phyloP scores from a whole-genome alignment of 768 basidiomycete species.

The Boletus rubroflammeus region DNA sequence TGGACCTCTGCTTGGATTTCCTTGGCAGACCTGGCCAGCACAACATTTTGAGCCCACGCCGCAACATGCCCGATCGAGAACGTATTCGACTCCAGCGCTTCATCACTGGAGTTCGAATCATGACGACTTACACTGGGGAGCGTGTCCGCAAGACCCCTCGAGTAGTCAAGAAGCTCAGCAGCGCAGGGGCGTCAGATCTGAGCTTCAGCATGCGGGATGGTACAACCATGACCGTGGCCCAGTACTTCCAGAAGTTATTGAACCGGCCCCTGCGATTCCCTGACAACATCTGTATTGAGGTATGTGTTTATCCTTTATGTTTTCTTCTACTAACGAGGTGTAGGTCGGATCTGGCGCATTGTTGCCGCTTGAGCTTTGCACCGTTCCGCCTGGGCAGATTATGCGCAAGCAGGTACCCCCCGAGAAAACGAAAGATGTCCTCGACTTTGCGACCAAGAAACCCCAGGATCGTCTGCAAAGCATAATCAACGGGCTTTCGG shows the following conservation, averaged over 20 bases:
- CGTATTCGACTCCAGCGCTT: slow-evolving; percentile 53
- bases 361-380: slow-evolving; percentile 66
- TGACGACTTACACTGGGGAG: slow-evolving; percentile 39
- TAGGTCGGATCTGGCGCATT: slow-evolving; percentile 61
- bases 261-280: slow-evolving; percentile 58
- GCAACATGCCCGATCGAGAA: slow-evolving; percentile 47
- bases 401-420: slow-evolving; percentile 69
- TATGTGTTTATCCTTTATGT: slow-evolving; percentile 26
- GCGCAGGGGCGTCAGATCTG: slow-evolving; percentile 48
- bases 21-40: slow-evolving; percentile 34
- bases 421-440: slow-evolving; percentile 58
- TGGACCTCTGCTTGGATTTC: slow-evolving; percentile 57
- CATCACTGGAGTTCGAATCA: slow-evolving; percentile 49
- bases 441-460: slow-evolving; percentile 64
- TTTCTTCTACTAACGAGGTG: slow-evolving; percentile 21
- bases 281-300: slow-evolving; percentile 66
- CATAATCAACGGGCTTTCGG: slow-evolving; percentile 53
- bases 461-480: slow-evolving; percentile 54
- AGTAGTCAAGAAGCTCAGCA: slow-evolving; percentile 58
- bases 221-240: slow-evolving; percentile 50
- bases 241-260: slow-evolving; percentile 54
- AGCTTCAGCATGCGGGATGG: slow-evolving; percentile 60
- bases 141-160: slow-evolving; percentile 44
- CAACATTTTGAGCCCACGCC: slow-evolving; percentile 38
- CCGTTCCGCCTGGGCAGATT: slow-evolving; percentile 61